phyloP scores from a whole-genome alignment of 75 land plant species.

The Adiantum capillusveneris region DNA sequence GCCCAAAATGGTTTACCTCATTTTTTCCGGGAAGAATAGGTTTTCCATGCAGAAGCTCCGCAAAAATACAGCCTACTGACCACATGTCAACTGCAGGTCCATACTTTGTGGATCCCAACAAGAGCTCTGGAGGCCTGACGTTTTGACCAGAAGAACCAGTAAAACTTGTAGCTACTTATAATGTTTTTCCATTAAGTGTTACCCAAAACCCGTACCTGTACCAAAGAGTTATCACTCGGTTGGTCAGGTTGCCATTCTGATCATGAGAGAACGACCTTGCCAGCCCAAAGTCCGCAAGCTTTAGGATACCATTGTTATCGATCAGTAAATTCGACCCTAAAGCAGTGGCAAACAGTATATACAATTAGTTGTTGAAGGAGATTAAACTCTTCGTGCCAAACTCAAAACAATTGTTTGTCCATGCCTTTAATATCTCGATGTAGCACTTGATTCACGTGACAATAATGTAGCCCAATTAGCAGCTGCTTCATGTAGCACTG shows the following conservation, averaged over 20 bases:
- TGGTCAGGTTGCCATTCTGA: slow-evolving; percentile 72
- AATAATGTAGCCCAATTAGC: slow-evolving; percentile 88
- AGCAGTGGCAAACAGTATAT: no score
- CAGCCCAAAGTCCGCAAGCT: slow-evolving; percentile 98
- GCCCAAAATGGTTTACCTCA: slow-evolving; percentile 62
- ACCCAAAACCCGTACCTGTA: no score
- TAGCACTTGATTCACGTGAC: slow-evolving; percentile 96
- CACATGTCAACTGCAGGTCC: slow-evolving; percentile 99
- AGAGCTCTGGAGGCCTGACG: slow-evolving; percentile 87
- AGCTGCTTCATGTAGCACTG: slow-evolving; percentile 98
- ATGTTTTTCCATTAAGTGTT: no score
- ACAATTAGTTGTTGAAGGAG: no score
- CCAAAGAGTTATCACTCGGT: slow-evolving; percentile 92
- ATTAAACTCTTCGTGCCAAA: no score
- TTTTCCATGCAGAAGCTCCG: slow-evolving; percentile 89
- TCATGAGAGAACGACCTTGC: slow-evolving; percentile 83
- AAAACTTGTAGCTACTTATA: no score
- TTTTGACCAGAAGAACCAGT: no score
- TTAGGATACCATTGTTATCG: slow-evolving; percentile 86
- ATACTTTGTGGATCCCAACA: slow-evolving; percentile 85
- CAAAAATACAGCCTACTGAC: slow-evolving; percentile 99
- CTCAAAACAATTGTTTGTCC: no score
- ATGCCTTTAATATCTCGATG: slow-evolving; percentile 97
- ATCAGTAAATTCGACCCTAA: slow-evolving; percentile 82
- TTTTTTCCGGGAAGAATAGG: slow-evolving; percentile 92